Percentiles rank a stretch among this genome's conserved stretches.
Conservation (phyloP, 148 eudicot species). For the Suaeda aralocaspica region DNA sequence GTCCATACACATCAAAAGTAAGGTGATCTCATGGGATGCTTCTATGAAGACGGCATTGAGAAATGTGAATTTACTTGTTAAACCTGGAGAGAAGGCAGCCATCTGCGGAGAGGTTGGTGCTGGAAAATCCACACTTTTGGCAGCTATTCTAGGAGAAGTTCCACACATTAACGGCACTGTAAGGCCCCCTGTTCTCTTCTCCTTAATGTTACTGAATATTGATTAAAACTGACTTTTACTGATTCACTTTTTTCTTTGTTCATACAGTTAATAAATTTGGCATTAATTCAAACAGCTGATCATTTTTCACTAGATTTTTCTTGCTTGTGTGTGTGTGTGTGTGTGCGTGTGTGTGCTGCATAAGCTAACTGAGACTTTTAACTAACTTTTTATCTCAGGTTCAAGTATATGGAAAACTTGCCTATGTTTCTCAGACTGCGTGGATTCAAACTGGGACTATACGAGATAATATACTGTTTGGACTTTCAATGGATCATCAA, state of each 20-base stretch:
- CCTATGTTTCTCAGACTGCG: slow-evolving; percentile 62
- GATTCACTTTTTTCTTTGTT: background rate
- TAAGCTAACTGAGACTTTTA: background rate
- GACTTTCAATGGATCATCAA: slow-evolving; percentile 39
- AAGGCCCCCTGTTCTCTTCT: slow-evolving; percentile 17
- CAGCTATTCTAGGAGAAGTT: slow-evolving; percentile 59
- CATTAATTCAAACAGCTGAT: background rate
- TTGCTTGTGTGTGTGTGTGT: background rate
- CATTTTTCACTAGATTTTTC: background rate
- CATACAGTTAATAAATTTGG: background rate
- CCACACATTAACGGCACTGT: slow-evolving; percentile 43
- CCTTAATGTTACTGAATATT: background rate
- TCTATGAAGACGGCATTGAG: slow-evolving; percentile 30
- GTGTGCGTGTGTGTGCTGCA: background rate
- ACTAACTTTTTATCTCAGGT: slow-evolving; percentile 33
- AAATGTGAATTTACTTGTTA: slow-evolving; percentile 33
- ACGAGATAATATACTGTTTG: slow-evolving; percentile 55
- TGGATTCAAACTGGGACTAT: slow-evolving; percentile 75
- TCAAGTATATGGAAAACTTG: slow-evolving; percentile 40
- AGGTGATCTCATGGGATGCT: slow-evolving; percentile 42
- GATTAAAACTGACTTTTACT: background rate
- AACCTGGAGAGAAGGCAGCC: slow-evolving; percentile 46
- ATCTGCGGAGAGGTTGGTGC: slow-evolving; percentile 72
- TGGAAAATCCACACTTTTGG: slow-evolving; percentile 61
- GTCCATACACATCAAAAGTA: slow-evolving; percentile 23